Percentiles rank a stretch among this genome's conserved stretches.
Conservation (phyloP, 2,329 filamentous ascomycete genomes). For the Salinomyces thailandicus region DNA sequence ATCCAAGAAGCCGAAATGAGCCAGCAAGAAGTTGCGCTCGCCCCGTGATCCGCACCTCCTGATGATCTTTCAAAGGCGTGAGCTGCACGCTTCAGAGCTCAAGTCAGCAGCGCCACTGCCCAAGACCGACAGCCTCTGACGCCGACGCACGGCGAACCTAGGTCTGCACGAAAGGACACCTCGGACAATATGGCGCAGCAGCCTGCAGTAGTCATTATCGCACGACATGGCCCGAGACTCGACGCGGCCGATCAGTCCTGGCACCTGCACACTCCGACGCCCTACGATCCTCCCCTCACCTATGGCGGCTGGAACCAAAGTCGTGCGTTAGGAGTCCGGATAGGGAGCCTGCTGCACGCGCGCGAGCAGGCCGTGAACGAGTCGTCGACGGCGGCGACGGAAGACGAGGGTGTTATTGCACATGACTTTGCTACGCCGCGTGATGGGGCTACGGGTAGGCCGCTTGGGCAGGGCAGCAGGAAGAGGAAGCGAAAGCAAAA, state of each 20-base stretch:
- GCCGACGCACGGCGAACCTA: too few relatives aligned
- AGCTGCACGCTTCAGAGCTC: too few relatives aligned
- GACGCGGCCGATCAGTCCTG: conserved; percentile 92
- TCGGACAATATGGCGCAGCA: conserved; percentile 30
- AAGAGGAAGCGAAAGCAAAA: conserved; percentile 52
- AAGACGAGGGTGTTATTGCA: conserved; percentile 9
- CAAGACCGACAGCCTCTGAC: too few relatives aligned
- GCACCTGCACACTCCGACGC: conserved; percentile 85
- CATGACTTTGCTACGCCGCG: conserved; percentile 11
- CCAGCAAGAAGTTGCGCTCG: too few relatives aligned
- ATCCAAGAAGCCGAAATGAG: too few relatives aligned
- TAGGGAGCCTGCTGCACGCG: conserved; percentile 57
- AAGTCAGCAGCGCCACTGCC: too few relatives aligned
- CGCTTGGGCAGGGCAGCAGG: conserved; percentile 2
- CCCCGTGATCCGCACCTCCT: too few relatives aligned
- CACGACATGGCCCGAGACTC: conserved; percentile 84
- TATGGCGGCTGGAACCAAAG: conserved; percentile 91
- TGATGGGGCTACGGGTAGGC: background rate
- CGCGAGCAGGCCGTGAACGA: conserved; percentile 33
- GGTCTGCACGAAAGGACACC: too few relatives aligned
- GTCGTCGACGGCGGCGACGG: background rate
- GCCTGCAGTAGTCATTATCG: conserved; percentile 41
- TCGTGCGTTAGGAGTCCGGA: conserved; percentile 68
- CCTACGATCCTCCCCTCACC: conserved; percentile 89
- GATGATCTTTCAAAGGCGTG: too few relatives aligned